Conservation (phyloP, 2,329 filamentous ascomycete genomes). For the Pyricularia sp. region DNA sequence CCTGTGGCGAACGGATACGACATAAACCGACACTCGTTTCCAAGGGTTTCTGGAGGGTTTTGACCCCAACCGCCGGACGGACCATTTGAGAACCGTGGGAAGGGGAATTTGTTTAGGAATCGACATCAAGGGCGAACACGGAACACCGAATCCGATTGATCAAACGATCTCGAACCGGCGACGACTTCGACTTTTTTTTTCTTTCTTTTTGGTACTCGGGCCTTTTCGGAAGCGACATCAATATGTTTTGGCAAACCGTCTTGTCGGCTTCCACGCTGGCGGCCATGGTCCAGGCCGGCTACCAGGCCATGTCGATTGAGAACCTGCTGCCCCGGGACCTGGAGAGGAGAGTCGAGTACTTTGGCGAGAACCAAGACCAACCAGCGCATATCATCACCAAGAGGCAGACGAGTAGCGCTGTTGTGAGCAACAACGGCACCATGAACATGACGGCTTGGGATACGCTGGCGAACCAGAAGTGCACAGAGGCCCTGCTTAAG, state of each 20-base stretch:
- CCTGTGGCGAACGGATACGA: conserved; percentile 8
- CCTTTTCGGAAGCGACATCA: not conserved
- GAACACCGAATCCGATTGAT: not conserved
- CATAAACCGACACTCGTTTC: conserved; percentile 10
- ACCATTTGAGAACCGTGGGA: not conserved
- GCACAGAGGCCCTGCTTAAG: conserved; percentile 38
- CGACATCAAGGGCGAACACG: not conserved
- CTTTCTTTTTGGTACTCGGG: not conserved
- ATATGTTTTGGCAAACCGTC: conserved; percentile 23
- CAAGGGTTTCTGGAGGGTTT: not conserved
- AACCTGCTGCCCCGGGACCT: conserved; percentile 12
- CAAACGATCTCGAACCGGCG: not conserved
- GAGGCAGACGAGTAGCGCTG: conserved; percentile 16
- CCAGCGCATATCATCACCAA: conserved; percentile 7
- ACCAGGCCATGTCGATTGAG: conserved; percentile 15
- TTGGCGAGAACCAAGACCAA: conserved; percentile 10
- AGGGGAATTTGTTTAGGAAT: not conserved
- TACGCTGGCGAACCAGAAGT: conserved; percentile 41
- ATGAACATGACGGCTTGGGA: conserved; percentile 46
- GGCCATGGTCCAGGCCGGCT: conserved; percentile 20
- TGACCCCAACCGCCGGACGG: not conserved
- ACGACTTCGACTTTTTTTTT: not conserved
- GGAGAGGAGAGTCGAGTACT: conserved; percentile 18
- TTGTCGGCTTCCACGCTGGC: conserved; percentile 22
- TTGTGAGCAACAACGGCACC: conserved; percentile 27